Conservation (phyloP, 78 protist genomes). For the Guillardia theta region DNA sequence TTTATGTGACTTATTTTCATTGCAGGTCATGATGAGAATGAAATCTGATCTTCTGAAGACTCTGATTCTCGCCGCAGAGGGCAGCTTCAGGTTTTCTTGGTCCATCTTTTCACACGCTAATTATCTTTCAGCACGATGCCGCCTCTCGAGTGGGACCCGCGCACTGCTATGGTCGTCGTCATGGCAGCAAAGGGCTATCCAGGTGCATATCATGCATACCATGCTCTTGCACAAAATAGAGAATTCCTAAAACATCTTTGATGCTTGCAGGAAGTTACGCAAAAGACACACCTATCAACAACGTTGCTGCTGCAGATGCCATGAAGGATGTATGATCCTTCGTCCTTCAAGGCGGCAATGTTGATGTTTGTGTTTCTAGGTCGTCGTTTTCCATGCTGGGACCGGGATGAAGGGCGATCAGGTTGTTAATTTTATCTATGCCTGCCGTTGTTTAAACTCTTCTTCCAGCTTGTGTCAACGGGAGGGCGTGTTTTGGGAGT, state of each 20-base stretch:
- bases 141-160: constrained; percentile 7
- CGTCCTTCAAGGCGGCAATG: background rate
- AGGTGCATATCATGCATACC: background rate
- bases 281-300: constrained; percentile 25
- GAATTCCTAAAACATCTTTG: background rate
- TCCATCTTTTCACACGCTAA: too few relatives aligned
- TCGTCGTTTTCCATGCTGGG: constrained; percentile 21
- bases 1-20: too few relatives aligned
- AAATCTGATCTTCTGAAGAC: background rate
- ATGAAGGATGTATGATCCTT: background rate
- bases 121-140: too few relatives aligned
- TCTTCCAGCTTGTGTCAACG: background rate
- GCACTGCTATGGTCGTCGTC: constrained; percentile 4
- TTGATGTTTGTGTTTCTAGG: background rate
- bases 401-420: background rate
- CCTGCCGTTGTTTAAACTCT: too few relatives aligned
- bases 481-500: constrained; percentile 37
- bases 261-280: background rate
- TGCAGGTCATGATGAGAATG: background rate
- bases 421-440: too few relatives aligned
- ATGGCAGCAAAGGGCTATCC: constrained; percentile 17
- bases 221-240: too few relatives aligned
- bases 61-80: constrained; percentile 24
- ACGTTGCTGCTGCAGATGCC: background rate
- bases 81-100: constrained; percentile 24